These are phyloP conservation scores for Globisporangium alternatum DNA, from an alignment of 352 stramenopile genomes.

Conservation along the genomic window DNA sequence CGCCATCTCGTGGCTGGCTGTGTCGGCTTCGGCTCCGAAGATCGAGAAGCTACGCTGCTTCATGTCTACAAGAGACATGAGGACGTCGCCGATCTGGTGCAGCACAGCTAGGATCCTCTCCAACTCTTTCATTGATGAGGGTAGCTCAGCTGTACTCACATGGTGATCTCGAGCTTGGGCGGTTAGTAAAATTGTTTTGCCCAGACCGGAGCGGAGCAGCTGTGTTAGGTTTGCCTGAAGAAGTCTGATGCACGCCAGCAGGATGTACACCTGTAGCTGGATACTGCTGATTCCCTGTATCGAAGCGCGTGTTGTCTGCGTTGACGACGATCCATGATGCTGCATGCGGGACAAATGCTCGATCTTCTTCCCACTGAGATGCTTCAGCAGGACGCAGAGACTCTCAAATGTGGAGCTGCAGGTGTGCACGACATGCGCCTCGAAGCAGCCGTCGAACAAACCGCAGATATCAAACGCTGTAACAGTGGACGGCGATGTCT, in stretches of 20 bases:
- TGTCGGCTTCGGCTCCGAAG: conserved; percentile 6
- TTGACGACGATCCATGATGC: background rate
- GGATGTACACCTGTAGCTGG: conserved; percentile 57
- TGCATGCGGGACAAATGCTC: conserved; percentile 21
- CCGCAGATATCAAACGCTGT: conserved; percentile 1
- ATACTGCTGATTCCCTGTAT: background rate
- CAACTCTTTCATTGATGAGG: background rate
- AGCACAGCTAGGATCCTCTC: conserved; percentile 6
- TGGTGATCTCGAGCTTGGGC: background rate
- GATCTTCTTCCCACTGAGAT: conserved; percentile 40
- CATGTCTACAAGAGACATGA: conserved; percentile 35
- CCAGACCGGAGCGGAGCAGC: conserved; percentile 56
- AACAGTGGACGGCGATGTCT: background rate
- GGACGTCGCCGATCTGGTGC: conserved; percentile 21
- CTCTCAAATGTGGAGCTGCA: conserved; percentile 48
- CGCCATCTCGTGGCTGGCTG: conserved; percentile 17
- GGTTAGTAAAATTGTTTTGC: conserved; percentile 30
- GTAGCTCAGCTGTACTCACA: background rate
- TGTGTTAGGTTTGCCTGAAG: conserved; percentile 76
- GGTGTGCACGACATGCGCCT: conserved; percentile 36
- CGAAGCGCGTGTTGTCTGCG: conserved; percentile 4
- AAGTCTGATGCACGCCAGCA: conserved; percentile 65
- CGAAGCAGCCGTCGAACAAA: conserved; percentile 39
- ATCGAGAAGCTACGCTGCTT: conserved; percentile 14
- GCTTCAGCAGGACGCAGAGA: conserved; percentile 31